phyloP scores from a whole-genome alignment of 1,139 yeast genomes.

The Geotrichum carabidarum region DNA sequence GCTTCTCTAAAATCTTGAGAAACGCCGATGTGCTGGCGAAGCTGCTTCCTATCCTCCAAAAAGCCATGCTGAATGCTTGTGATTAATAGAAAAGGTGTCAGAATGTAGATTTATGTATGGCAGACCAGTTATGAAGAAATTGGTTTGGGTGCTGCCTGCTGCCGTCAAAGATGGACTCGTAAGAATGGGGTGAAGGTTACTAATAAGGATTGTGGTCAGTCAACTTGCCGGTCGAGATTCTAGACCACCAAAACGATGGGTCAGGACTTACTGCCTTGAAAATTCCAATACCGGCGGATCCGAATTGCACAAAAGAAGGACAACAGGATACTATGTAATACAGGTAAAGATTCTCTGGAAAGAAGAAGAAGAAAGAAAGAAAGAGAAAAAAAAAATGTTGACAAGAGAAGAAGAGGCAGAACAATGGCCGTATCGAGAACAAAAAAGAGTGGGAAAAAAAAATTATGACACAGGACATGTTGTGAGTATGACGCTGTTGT shows the following conservation, averaged over 20 bases:
- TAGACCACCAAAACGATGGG: no score
- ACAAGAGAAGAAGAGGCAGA: not conserved
- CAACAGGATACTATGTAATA: no score
- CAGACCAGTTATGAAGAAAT: no score
- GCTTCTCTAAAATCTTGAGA: constrained; percentile 62
- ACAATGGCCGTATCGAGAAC: not conserved
- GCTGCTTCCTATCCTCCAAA: constrained; percentile 89
- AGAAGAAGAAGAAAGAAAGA: not conserved
- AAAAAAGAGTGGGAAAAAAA: not conserved
- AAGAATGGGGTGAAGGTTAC: not conserved
- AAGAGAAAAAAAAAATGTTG: not conserved
- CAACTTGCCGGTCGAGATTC: no score
- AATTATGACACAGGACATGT: not conserved
- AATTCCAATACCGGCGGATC: no score
- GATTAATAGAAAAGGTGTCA: not conserved
- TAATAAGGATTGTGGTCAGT: not conserved
- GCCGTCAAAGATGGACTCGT: not conserved
- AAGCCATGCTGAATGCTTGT: constrained; percentile 42
- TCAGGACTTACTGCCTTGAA: no score
- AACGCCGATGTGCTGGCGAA: constrained; percentile 72
- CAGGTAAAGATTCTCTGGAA: not conserved
- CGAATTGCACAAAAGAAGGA: no score
- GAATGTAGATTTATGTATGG: no score
- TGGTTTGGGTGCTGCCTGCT: not conserved
- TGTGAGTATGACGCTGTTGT: not conserved